phyloP scores from a whole-genome alignment of 2,329 filamentous ascomycete genomes.

The Helotiales sp. region DNA sequence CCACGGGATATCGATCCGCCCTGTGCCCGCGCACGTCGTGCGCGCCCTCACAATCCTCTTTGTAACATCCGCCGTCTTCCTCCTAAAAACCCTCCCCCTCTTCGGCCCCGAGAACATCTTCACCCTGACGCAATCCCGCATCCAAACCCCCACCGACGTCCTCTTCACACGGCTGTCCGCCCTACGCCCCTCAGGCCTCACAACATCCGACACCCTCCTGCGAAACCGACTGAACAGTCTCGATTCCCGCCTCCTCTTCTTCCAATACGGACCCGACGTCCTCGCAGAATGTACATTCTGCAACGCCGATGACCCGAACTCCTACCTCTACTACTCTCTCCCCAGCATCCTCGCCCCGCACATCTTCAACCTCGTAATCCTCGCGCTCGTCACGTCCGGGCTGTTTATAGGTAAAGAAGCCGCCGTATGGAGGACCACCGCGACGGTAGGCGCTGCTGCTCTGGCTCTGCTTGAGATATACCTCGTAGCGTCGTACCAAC shows the following conservation, averaged over 20 bases:
- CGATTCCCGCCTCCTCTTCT: constrained; percentile 78
- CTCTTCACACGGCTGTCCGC: constrained; percentile 76
- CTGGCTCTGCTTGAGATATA: constrained; percentile 70
- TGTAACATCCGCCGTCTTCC: constrained; percentile 54
- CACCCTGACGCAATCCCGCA: constrained; percentile 73
- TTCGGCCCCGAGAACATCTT: constrained; percentile 85
- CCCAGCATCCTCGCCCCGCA: constrained; percentile 78
- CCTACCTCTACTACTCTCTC: constrained; percentile 81
- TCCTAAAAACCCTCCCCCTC: constrained; percentile 67
- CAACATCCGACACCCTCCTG: constrained; percentile 65
- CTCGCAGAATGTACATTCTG: constrained; percentile 84
- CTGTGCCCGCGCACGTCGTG: constrained; percentile 58
- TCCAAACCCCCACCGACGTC: constrained; percentile 84
- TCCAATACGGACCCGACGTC: constrained; percentile 78
- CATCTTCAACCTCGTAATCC: constrained; percentile 72
- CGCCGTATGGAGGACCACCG: constrained; percentile 70
- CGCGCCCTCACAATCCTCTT: constrained; percentile 66
- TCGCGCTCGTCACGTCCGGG: constrained; percentile 76
- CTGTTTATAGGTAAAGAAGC: constrained; percentile 67
- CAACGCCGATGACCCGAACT: constrained; percentile 67
- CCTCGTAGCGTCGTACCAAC: constrained; percentile 66
- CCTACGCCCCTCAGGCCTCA: constrained; percentile 58
- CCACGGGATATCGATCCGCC: constrained; percentile 56
- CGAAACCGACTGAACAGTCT: constrained; percentile 70
- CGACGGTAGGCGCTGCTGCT: constrained; percentile 65